Percentiles rank a stretch among this genome's conserved stretches.
phyloP scores from a whole-genome alignment of 75 land plant species.

The Picea glauca region DNA sequence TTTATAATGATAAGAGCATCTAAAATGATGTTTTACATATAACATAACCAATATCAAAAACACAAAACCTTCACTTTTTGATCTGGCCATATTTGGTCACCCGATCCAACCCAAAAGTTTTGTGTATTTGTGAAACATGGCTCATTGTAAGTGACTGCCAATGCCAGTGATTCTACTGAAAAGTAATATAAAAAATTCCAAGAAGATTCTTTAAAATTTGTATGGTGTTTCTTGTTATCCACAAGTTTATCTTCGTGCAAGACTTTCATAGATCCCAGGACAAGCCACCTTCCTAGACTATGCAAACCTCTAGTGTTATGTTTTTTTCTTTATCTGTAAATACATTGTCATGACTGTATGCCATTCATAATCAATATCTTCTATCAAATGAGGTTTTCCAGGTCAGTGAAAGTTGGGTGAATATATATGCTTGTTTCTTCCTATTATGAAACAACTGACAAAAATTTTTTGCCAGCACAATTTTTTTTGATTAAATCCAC shows the following conservation, averaged over 20 bases:
- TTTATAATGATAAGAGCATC: neutral
- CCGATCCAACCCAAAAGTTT: constrained; percentile 46
- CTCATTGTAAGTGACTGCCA: constrained; percentile 43
- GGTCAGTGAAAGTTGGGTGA: too few species aligned
- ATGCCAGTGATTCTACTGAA: constrained; percentile 32
- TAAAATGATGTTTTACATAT: neutral
- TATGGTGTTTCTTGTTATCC: constrained; percentile 14
- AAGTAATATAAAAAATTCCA: constrained; percentile 39
- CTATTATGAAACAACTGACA: too few species aligned
- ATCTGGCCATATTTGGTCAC: constrained; percentile 40
- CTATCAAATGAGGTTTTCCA: too few species aligned
- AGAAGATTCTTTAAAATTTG: constrained; percentile 38
- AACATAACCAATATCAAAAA: neutral
- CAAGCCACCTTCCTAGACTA: constrained; percentile 15
- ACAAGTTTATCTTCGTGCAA: constrained; percentile 14
- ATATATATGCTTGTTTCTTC: too few species aligned
- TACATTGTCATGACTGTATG: too few species aligned
- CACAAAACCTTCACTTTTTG: constrained; percentile 26
- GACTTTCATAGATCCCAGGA: constrained; percentile 3
- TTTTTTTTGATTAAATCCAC: too few species aligned
- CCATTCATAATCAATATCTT: too few species aligned
- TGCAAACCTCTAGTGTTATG: neutral
- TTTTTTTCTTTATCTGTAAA: too few species aligned
- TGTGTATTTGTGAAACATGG: constrained; percentile 40
- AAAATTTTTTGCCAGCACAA: too few species aligned